phyloP scores from a whole-genome alignment of 768 basidiomycete genomes.

The Kwoniella dejecticola region DNA sequence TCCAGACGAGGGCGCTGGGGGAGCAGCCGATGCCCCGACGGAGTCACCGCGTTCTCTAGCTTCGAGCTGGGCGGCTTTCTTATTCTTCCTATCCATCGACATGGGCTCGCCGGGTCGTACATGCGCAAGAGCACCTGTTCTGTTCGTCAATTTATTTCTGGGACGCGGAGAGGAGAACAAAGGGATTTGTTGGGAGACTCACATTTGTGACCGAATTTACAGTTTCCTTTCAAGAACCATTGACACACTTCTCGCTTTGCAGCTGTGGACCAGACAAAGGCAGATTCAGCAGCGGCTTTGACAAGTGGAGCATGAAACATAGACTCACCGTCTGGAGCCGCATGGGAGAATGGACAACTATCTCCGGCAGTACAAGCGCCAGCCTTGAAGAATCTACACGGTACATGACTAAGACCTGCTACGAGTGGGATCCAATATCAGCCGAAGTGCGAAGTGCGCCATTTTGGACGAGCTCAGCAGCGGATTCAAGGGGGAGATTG shows the following conservation, averaged over 20 bases:
- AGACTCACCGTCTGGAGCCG: conserved; percentile 64
- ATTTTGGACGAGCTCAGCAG: too few species aligned
- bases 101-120: conserved; percentile 90
- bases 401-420: conserved; percentile 66
- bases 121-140: conserved; percentile 88
- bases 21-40: conserved; percentile 13
- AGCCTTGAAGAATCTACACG: conserved; percentile 93
- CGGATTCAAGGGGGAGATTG: too few species aligned
- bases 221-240: conserved; percentile 80
- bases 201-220: conserved; percentile 68
- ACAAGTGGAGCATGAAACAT: background rate
- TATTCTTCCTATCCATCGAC: conserved; percentile 97
- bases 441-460: background rate
- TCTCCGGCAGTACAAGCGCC: conserved; percentile 91
- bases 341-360: conserved; percentile 94
- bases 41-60: conserved; percentile 32
- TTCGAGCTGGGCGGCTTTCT: conserved; percentile 58
- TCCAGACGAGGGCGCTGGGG: conserved; percentile 15
- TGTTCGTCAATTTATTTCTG: too few species aligned
- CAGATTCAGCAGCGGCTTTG: background rate
- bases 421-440: background rate
- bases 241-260: conserved; percentile 56
- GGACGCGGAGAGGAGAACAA: too few species aligned
- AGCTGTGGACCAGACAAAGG: conserved; percentile 21
- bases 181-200: too few species aligned